Conservation (phyloP, 78 protist species). For the Dictyostelium capitatum region DNA sequence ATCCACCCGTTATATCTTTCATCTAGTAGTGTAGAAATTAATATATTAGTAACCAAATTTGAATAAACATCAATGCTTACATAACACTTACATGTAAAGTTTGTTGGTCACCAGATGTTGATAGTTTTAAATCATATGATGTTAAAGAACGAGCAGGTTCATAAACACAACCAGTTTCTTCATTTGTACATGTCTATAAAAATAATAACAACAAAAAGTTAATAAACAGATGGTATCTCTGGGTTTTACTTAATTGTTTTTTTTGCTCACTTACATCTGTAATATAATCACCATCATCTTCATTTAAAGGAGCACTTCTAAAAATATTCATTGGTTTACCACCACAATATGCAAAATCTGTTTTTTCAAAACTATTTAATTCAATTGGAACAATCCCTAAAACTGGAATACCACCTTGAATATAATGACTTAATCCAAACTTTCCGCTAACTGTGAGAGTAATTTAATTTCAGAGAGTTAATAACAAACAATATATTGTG, state of each 20-base stretch:
- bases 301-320: conserved; percentile 51
- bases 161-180: conserved; percentile 22
- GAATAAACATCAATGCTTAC: neutral
- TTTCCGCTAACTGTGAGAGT: conserved; percentile 35
- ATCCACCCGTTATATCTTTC: conserved; percentile 27
- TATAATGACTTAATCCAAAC: conserved; percentile 4
- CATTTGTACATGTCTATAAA: neutral
- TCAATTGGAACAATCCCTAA: neutral
- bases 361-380: neutral
- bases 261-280: neutral
- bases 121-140: neutral
- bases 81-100: neutral
- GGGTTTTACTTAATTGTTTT: neutral
- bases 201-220: neutral
- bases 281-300: conserved; percentile 47
- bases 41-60: neutral
- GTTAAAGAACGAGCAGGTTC: conserved; percentile 64
- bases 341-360: conserved; percentile 49
- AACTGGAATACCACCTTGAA: neutral
- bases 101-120: neutral
- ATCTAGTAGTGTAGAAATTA: neutral
- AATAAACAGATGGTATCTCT: neutral
- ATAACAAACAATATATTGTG: no score
- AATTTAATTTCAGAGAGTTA: no score
- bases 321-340: conserved; percentile 14